phyloP scores from a whole-genome alignment of 1,139 yeast species.

The Pichia sp. region DNA sequence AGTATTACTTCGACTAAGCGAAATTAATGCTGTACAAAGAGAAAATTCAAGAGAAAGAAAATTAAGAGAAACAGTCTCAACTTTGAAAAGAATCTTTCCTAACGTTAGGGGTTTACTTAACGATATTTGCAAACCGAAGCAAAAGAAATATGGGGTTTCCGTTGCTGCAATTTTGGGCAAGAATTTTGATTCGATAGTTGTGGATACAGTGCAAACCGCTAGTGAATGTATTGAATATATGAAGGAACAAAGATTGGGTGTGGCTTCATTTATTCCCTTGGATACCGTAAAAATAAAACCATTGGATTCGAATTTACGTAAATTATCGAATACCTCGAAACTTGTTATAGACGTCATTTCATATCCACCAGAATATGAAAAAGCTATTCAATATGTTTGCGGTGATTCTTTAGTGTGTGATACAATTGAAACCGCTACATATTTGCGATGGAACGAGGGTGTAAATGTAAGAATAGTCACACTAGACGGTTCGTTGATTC shows the following conservation, averaged over 20 bases:
- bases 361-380: constrained; percentile 60
- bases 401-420: constrained; percentile 82
- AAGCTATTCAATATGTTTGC: constrained; percentile 75
- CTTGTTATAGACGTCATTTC: constrained; percentile 71
- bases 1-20: constrained; percentile 55
- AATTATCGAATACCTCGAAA: constrained; percentile 45
- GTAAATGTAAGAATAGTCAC: constrained; percentile 69
- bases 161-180: constrained; percentile 74
- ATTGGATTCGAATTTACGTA: constrained; percentile 47
- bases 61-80: constrained; percentile 62
- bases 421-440: constrained; percentile 55
- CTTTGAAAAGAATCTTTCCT: constrained; percentile 64
- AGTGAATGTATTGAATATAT: constrained; percentile 74
- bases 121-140: constrained; percentile 75
- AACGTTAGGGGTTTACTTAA: constrained; percentile 75
- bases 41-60: constrained; percentile 65
- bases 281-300: constrained; percentile 65
- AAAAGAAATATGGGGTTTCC: constrained; percentile 68
- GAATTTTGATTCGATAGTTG: constrained; percentile 75
- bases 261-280: constrained; percentile 81
- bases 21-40: constrained; percentile 64
- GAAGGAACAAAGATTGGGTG: constrained; percentile 81
- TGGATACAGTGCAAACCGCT: constrained; percentile 69
- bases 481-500: constrained; percentile 77
- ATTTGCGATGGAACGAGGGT: constrained; percentile 59